A percentile compares a stretch with the other conserved stretches of the same genome.
Evolutionary conservation across 2,329 filamentous ascomycete genomes (phyloP).

Genomic region (Aureobasidium lini): DNA sequence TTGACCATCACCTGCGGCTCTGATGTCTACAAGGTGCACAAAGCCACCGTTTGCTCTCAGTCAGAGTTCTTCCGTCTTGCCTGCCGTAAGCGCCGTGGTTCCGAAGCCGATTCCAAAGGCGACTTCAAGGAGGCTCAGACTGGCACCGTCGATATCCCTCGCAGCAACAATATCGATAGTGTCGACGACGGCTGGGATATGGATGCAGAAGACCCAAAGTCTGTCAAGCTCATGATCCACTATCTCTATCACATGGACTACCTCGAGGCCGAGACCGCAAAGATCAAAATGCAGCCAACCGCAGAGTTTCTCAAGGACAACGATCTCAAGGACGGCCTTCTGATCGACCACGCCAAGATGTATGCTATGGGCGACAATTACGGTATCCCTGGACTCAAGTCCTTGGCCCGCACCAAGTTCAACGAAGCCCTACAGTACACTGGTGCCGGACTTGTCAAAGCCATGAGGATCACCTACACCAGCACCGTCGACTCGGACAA

Average conservation of each 20-base stretch:
- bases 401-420: conserved; percentile 22
- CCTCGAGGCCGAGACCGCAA: not conserved
- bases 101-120: not conserved
- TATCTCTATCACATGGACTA: conserved; percentile 22
- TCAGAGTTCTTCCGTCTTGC: conserved; percentile 21
- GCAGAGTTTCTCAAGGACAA: conserved; percentile 16
- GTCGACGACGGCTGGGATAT: not conserved
- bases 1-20: conserved; percentile 20
- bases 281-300: not conserved
- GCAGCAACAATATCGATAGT: not conserved
- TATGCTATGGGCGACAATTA: conserved; percentile 22
- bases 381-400: conserved; percentile 21
- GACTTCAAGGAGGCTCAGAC: conserved; percentile 9
- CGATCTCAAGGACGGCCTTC: conserved; percentile 22
- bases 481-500: conserved; percentile 24
- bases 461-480: conserved; percentile 23
- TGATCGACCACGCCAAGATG: conserved; percentile 19
- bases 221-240: conserved; percentile 22
- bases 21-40: conserved; percentile 20
- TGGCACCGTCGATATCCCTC: not conserved
- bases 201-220: conserved; percentile 20
- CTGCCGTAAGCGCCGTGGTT: conserved; percentile 14
- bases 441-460: conserved; percentile 24
- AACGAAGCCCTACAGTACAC: conserved; percentile 19
- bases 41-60: conserved; percentile 20